These are phyloP conservation scores for Orbilia blumenaviensis DNA, from an alignment of 2,329 filamentous ascomycete species.

Conservation along the genomic window DNA sequence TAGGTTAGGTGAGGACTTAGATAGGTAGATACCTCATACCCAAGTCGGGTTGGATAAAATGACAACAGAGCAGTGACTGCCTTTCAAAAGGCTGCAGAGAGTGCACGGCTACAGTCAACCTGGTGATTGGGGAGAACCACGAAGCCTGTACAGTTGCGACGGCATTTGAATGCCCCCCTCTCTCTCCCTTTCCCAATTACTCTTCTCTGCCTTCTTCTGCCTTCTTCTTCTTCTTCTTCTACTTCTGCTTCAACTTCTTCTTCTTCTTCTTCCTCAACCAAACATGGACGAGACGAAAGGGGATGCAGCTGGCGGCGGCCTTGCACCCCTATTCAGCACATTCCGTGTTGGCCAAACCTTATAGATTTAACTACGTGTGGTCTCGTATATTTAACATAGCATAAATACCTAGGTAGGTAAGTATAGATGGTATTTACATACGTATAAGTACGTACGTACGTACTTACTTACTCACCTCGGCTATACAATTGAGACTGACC, in stretches of 20 bases:
- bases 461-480: too few relatives aligned
- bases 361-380: too few relatives aligned
- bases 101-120: neutral
- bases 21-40: too few relatives aligned
- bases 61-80: neutral
- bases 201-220: neutral
- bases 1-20: too few relatives aligned
- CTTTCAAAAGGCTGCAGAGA: neutral
- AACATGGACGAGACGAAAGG: conserved; percentile 22
- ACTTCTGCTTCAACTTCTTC: neutral
- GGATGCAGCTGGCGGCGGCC: conserved; percentile 22
- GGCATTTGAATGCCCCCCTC: neutral
- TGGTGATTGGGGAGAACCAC: neutral
- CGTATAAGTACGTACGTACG: too few relatives aligned
- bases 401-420: too few relatives aligned
- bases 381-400: too few relatives aligned
- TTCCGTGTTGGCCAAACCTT: too few relatives aligned
- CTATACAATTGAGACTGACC: too few relatives aligned
- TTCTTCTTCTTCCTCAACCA: conserved; percentile 12
- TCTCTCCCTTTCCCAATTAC: neutral
- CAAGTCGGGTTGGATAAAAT: neutral
- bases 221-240: neutral
- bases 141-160: neutral
- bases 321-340: conserved; percentile 26
- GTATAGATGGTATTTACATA: too few relatives aligned